These are phyloP conservation scores for Cnidoscolus chayamansa DNA, from an alignment of 441 rosid species.

Conservation along the genomic window DNA sequence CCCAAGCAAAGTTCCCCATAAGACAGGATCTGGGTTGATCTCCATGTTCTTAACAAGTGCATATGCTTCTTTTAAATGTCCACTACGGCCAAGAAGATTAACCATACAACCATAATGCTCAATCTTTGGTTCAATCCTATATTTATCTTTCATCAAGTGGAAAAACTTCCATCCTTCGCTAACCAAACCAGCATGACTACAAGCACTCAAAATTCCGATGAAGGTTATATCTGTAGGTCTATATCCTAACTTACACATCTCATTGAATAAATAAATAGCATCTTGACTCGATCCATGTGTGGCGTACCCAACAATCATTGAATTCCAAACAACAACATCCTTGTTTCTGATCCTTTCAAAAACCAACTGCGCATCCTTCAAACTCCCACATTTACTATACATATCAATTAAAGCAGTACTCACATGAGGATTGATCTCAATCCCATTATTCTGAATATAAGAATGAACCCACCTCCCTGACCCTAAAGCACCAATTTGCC, in stretches of 20 bases:
- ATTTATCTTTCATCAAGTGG: slow-evolving; percentile 39
- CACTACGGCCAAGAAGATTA: slow-evolving; percentile 58
- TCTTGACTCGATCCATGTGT: slow-evolving; percentile 49
- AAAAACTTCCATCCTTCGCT: slow-evolving; percentile 55
- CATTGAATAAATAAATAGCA: slow-evolving; percentile 41
- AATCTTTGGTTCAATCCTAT: slow-evolving; percentile 49
- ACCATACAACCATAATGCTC: slow-evolving; percentile 74
- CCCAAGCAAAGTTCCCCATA: slow-evolving; percentile 65
- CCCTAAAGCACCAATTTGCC: slow-evolving; percentile 62
- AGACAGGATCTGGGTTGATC: slow-evolving; percentile 41
- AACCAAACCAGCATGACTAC: slow-evolving; percentile 68
- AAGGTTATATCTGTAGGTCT: slow-evolving; percentile 73
- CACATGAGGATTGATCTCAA: slow-evolving; percentile 47
- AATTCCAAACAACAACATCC: slow-evolving; percentile 62
- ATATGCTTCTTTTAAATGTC: slow-evolving; percentile 55
- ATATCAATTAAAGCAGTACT: slow-evolving; percentile 58
- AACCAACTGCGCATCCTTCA: slow-evolving; percentile 54
- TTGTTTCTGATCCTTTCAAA: slow-evolving; percentile 42
- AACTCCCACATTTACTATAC: slow-evolving; percentile 63
- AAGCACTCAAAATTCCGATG: slow-evolving; percentile 56
- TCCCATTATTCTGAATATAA: slow-evolving; percentile 38
- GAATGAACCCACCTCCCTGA: slow-evolving; percentile 68
- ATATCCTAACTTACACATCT: slow-evolving; percentile 46
- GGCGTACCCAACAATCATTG: slow-evolving; percentile 59
- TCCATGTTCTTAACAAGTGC: slow-evolving; percentile 45